Evolutionary conservation across 106 monocot genomes (phyloP).

Genomic region (Dendrobium nobile): DNA sequence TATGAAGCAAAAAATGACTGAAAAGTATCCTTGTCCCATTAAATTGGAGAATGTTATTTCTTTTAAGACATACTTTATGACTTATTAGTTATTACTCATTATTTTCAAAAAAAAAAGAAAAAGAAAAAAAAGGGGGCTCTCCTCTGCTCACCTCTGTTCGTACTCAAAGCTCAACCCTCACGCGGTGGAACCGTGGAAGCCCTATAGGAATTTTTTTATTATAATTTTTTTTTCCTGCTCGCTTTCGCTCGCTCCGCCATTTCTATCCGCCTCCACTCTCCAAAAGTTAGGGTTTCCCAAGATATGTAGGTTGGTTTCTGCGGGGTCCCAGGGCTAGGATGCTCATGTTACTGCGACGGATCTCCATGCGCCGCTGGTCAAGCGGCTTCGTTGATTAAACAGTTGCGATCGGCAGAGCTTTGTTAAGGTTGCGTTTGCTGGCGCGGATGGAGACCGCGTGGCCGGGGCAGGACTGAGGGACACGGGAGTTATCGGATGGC

Average conservation of each 20-base stretch:
- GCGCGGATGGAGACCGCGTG: not conserved
- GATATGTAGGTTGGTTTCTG: not conserved
- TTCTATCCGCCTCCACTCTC: conserved; percentile 6
- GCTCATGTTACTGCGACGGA: not conserved
- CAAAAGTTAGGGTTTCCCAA: conserved; percentile 6
- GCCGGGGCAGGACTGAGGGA: not conserved
- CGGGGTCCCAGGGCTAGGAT: not conserved
- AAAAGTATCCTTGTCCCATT: too few species aligned
- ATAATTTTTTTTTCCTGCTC: not conserved
- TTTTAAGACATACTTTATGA: too few species aligned
- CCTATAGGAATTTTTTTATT: not conserved
- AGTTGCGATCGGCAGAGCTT: not conserved
- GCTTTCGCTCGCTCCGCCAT: not conserved
- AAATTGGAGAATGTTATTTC: too few species aligned
- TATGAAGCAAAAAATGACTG: too few species aligned
- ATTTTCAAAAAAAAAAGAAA: too few species aligned
- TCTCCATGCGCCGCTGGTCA: conserved; percentile 11
- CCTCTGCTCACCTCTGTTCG: too few species aligned
- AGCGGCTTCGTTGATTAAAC: conserved; percentile 1
- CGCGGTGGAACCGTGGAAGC: not conserved
- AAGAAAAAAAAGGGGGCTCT: too few species aligned
- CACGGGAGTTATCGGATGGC: conserved; percentile 2
- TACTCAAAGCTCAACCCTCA: not conserved
- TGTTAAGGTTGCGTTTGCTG: not conserved
- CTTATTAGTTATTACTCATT: too few species aligned